Percentiles rank a stretch among this genome's conserved stretches.
phyloP scores from a whole-genome alignment of 1,284 basidiomycete genomes.

The Prillingera fragicola region DNA sequence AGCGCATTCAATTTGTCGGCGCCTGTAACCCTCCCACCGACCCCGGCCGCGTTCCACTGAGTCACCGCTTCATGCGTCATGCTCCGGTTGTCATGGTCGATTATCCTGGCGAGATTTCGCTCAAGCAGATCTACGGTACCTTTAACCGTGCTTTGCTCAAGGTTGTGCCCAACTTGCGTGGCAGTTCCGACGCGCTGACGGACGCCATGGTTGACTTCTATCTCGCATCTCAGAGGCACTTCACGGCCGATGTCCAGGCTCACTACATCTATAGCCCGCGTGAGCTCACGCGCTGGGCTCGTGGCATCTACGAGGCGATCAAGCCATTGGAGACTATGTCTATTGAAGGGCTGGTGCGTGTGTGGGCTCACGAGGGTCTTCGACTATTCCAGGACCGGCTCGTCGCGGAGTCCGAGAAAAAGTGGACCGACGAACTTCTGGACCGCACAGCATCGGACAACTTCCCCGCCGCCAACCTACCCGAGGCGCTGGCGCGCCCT shows the following conservation, averaged over 20 bases:
- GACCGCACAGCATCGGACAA: slow-evolving; percentile 76
- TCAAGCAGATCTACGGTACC: slow-evolving; percentile 99
- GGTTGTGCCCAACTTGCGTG: slow-evolving; percentile 85
- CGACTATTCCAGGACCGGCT: slow-evolving; percentile 97
- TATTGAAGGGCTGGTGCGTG: slow-evolving; percentile 88
- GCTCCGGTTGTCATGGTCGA: slow-evolving; percentile 99
- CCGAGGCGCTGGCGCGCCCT: slow-evolving; percentile 77
- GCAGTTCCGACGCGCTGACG: slow-evolving; percentile 90
- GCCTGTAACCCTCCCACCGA: slow-evolving; percentile 99
- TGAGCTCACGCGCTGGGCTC: slow-evolving; percentile 95
- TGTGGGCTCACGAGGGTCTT: slow-evolving; percentile 98
- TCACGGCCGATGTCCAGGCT: slow-evolving; percentile 93
- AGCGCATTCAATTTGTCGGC: slow-evolving; percentile 98
- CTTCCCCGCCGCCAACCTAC: slow-evolving; percentile 85
- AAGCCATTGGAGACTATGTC: slow-evolving; percentile 83
- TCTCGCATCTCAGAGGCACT: slow-evolving; percentile 84
- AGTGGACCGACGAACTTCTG: slow-evolving; percentile 92
- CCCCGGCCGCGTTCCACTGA: slow-evolving; percentile 96
- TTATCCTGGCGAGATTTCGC: slow-evolving; percentile 92
- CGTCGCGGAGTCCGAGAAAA: slow-evolving; percentile 81
- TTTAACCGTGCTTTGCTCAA: slow-evolving; percentile 96
- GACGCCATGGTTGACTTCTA: slow-evolving; percentile 98
- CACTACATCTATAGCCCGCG: slow-evolving; percentile 99
- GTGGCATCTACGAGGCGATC: slow-evolving; percentile 96
- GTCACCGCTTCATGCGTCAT: slow-evolving; percentile 93